Conservation (phyloP, 352 stramenopile species). For the Phytopythium delawarense region DNA sequence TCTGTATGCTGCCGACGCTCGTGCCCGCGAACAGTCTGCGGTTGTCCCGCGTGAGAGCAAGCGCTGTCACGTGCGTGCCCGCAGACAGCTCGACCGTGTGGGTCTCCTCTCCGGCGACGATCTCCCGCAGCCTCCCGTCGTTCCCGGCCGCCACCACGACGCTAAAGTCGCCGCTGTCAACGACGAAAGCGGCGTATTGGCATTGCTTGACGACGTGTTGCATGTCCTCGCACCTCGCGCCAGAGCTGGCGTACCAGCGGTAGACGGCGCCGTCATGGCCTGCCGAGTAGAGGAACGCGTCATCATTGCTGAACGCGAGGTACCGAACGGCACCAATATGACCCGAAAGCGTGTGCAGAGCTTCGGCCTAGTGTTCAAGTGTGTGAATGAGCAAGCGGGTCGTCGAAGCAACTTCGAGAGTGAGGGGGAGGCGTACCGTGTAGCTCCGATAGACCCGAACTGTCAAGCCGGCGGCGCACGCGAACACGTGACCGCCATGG, state of each 20-base stretch:
- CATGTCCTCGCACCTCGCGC: slow-evolving; percentile 65
- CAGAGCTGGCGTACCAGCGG: slow-evolving; percentile 57
- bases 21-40: slow-evolving; percentile 69
- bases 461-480: slow-evolving; percentile 60
- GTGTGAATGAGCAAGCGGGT: neutral
- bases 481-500: slow-evolving; percentile 71
- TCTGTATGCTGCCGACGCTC: slow-evolving; percentile 49
- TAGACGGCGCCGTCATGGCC: slow-evolving; percentile 81
- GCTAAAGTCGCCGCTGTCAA: slow-evolving; percentile 46
- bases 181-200: slow-evolving; percentile 55
- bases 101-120: slow-evolving; percentile 55
- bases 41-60: slow-evolving; percentile 57
- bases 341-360: slow-evolving; percentile 66
- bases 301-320: slow-evolving; percentile 65
- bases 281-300: slow-evolving; percentile 72
- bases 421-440: slow-evolving; percentile 24
- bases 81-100: slow-evolving; percentile 39
- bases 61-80: slow-evolving; percentile 37
- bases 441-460: slow-evolving; percentile 62
- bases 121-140: slow-evolving; percentile 64
- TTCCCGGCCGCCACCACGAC: slow-evolving; percentile 52
- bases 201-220: slow-evolving; percentile 77
- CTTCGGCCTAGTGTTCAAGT: slow-evolving; percentile 31
- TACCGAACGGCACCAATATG: slow-evolving; percentile 74
- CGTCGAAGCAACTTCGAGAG: neutral